Conservation (phyloP, 2,329 filamentous ascomycete genomes). For the Clarireedia monteithiana region DNA sequence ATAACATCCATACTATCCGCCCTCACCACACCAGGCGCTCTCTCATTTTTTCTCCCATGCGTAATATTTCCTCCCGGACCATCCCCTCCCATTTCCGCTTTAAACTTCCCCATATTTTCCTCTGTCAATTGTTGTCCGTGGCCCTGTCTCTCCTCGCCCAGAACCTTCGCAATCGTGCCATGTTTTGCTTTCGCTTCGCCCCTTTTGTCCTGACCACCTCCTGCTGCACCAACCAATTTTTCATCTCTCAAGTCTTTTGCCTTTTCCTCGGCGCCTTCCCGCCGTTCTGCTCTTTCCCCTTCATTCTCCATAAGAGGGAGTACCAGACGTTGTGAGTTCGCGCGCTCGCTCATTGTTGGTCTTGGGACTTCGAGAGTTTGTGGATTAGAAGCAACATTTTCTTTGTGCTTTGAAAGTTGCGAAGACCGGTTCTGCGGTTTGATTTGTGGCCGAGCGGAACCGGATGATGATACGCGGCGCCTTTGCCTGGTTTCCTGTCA, state of each 20-base stretch:
- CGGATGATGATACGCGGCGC: no score
- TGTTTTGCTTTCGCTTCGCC: background rate
- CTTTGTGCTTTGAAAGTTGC: no score
- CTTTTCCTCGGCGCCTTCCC: slow-evolving; percentile 46
- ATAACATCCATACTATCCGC: background rate
- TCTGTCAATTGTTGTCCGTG: slow-evolving; percentile 41
- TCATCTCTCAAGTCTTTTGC: slow-evolving; percentile 45
- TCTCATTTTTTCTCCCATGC: background rate
- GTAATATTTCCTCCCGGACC: background rate
- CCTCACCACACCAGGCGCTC: background rate
- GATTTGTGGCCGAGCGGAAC: no score
- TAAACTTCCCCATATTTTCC: slow-evolving; percentile 44
- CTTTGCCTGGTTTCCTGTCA: background rate
- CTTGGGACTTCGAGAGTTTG: no score
- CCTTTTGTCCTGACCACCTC: background rate
- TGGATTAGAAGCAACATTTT: no score
- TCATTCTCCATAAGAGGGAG: slow-evolving; percentile 30
- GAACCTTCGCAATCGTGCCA: slow-evolving; percentile 19
- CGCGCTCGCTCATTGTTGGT: slow-evolving; percentile 14
- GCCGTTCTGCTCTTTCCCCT: slow-evolving; percentile 36
- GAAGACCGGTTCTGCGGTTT: no score
- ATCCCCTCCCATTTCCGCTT: slow-evolving; percentile 17
- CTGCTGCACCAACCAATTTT: slow-evolving; percentile 37
- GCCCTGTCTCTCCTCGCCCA: background rate
- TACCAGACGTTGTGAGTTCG: slow-evolving; percentile 18